A percentile compares a stretch with the other conserved stretches of the same genome.
phyloP scores from a whole-genome alignment of 768 basidiomycete genomes.

The Trametes villosa region DNA sequence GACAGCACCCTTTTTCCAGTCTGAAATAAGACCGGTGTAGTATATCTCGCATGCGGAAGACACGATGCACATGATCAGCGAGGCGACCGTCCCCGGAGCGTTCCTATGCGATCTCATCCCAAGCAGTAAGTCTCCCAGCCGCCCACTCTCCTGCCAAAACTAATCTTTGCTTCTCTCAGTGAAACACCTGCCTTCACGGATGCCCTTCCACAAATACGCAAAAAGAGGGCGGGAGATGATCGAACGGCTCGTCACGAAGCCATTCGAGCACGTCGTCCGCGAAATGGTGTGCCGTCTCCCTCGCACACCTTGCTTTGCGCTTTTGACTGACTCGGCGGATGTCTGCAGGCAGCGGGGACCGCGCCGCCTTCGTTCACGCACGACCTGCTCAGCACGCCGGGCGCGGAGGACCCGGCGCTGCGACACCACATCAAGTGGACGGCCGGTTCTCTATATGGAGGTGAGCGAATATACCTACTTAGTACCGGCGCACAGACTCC shows the following conservation, averaged over 20 bases:
- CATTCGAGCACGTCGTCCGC: conserved; percentile 29
- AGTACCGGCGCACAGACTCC: background rate
- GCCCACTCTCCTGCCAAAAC: background rate
- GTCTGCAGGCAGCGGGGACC: conserved; percentile 15
- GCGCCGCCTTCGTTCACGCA: conserved; percentile 24
- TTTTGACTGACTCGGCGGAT: background rate
- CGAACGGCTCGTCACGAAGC: conserved; percentile 16
- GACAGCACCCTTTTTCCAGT: background rate
- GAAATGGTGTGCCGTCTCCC: conserved; percentile 25
- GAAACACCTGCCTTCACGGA: conserved; percentile 29
- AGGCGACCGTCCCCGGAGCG: conserved; percentile 42
- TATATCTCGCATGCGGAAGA: conserved; percentile 45
- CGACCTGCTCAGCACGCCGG: conserved; percentile 23
- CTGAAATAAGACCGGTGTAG: conserved; percentile 22
- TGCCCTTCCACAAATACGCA: conserved; percentile 33
- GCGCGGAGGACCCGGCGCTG: background rate
- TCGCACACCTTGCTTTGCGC: background rate
- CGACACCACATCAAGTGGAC: conserved; percentile 14
- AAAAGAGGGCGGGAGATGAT: conserved; percentile 17
- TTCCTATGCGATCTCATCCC: conserved; percentile 42
- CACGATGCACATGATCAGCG: conserved; percentile 37
- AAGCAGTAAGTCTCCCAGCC: conserved; percentile 4
- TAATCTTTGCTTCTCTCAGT: conserved; percentile 17
- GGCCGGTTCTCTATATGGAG: conserved; percentile 15
- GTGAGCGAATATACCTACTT: conserved; percentile 12